Percentiles rank a stretch among this genome's conserved stretches.
phyloP scores from a whole-genome alignment of 2,329 filamentous ascomycete genomes.

The Diaporthe sp. region DNA sequence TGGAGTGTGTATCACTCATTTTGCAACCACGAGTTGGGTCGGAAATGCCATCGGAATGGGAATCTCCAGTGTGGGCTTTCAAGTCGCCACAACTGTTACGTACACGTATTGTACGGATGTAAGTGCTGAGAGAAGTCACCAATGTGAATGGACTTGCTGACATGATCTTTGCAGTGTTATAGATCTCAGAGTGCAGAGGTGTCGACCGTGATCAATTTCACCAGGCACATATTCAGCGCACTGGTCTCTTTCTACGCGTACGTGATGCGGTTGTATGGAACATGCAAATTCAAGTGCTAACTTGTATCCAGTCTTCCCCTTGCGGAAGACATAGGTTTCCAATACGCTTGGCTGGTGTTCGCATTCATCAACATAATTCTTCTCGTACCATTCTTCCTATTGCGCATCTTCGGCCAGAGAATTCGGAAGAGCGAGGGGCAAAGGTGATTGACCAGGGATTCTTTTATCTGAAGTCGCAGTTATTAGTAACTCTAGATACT shows the following conservation, averaged over 20 bases:
- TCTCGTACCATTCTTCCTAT: conserved; percentile 11
- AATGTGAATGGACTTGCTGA: not conserved
- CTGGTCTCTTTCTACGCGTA: conserved; percentile 18
- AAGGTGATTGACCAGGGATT: not conserved
- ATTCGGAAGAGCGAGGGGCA: not conserved
- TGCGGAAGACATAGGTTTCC: conserved; percentile 2
- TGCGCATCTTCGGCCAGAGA: conserved; percentile 11
- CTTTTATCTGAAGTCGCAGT: no score
- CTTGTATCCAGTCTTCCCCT: not conserved
- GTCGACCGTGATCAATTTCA: not conserved
- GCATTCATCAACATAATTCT: conserved; percentile 7
- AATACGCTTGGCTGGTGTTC: conserved; percentile 15
- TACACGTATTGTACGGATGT: conserved; percentile 23
- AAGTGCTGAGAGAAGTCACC: not conserved
- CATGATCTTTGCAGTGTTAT: not conserved
- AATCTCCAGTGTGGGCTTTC: not conserved
- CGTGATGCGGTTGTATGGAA: not conserved
- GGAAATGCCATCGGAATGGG: conserved; percentile 4
- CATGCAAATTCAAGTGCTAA: not conserved
- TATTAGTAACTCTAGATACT: no score
- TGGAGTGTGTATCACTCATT: conserved; percentile 18
- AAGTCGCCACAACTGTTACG: conserved; percentile 7
- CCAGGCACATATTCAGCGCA: conserved; percentile 3
- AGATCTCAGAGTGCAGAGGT: conserved; percentile 15
- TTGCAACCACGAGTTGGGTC: conserved; percentile 4